Evolutionary conservation across 2,329 filamentous ascomycete genomes (phyloP).

Genomic region (Arthrobotrys conoides): DNA sequence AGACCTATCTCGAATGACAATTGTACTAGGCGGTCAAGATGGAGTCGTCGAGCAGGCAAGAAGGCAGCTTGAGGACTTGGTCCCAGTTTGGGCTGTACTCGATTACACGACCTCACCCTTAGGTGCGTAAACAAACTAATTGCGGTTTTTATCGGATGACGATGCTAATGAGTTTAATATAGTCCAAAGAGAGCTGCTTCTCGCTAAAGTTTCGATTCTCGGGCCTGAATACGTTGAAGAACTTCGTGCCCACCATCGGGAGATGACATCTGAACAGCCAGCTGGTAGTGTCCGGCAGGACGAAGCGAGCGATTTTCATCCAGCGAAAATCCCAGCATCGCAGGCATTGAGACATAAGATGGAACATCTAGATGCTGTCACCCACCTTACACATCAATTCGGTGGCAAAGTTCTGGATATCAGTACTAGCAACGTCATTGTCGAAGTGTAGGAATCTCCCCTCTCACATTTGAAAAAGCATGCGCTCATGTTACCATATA

Average conservation of each 20-base stretch:
- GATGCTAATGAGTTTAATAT: neutral
- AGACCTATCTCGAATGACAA: slow-evolving; percentile 98
- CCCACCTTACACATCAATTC: slow-evolving; percentile 96
- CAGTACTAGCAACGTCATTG: slow-evolving; percentile 97
- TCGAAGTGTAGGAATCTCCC: slow-evolving; percentile 82
- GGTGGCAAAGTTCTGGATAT: slow-evolving; percentile 98
- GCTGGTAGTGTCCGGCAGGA: slow-evolving; percentile 68
- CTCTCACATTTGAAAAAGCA: neutral
- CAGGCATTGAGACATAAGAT: slow-evolving; percentile 96
- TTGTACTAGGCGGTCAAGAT: slow-evolving; percentile 95
- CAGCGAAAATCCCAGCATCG: slow-evolving; percentile 84
- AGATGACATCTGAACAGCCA: slow-evolving; percentile 75
- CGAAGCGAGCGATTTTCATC: slow-evolving; percentile 82
- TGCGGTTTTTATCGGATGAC: neutral
- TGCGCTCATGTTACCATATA: slow-evolving; percentile 66
- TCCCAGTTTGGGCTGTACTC: slow-evolving; percentile 97
- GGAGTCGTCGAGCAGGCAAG: slow-evolving; percentile 97
- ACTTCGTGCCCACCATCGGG: slow-evolving; percentile 92
- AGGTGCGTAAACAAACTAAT: slow-evolving; percentile 11
- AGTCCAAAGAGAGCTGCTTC: slow-evolving; percentile 93
- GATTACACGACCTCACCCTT: slow-evolving; percentile 94
- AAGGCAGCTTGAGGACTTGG: slow-evolving; percentile 93
- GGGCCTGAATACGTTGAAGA: slow-evolving; percentile 99
- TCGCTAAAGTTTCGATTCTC: slow-evolving; percentile 96
- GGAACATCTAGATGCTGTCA: slow-evolving; percentile 95